phyloP scores from a whole-genome alignment of 140 eudicot species.

The Bidens hawaiensis region DNA sequence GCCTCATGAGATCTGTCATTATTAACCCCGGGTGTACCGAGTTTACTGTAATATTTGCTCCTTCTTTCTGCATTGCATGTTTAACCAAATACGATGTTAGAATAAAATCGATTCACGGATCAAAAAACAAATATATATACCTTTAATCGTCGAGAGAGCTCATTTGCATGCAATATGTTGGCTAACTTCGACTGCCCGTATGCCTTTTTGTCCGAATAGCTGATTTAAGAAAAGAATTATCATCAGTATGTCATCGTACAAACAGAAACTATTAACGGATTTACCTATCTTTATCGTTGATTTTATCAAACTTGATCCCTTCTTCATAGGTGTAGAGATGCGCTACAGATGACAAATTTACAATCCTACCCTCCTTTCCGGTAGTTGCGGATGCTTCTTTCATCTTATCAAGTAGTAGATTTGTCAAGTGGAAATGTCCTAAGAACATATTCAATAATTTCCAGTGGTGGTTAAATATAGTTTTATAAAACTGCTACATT shows the following conservation, averaged over 20 bases:
- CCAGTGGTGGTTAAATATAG: neutral
- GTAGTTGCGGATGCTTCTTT: slow-evolving; percentile 63
- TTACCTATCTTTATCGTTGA: slow-evolving; percentile 65
- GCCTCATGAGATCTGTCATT: slow-evolving; percentile 74
- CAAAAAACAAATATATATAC: slow-evolving; percentile 24
- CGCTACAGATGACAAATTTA: slow-evolving; percentile 80
- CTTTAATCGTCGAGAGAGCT: slow-evolving; percentile 74
- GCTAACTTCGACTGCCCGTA: slow-evolving; percentile 89
- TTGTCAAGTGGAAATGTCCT: slow-evolving; percentile 88
- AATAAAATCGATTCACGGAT: neutral
- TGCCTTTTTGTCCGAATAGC: slow-evolving; percentile 82
- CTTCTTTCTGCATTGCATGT: slow-evolving; percentile 53
- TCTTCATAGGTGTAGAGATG: slow-evolving; percentile 51
- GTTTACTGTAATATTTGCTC: slow-evolving; percentile 77
- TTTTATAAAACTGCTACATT: neutral
- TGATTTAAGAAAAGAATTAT: slow-evolving; percentile 26
- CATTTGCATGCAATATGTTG: slow-evolving; percentile 73
- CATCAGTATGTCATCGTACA: neutral
- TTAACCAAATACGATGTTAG: neutral
- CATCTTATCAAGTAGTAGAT: slow-evolving; percentile 82
- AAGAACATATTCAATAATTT: neutral
- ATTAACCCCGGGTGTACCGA: slow-evolving; percentile 96
- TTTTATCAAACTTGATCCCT: slow-evolving; percentile 59
- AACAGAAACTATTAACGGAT: neutral
- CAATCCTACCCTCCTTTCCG: slow-evolving; percentile 79